phyloP scores from a whole-genome alignment of 2,329 filamentous ascomycete species.

The Xylaria digitata region DNA sequence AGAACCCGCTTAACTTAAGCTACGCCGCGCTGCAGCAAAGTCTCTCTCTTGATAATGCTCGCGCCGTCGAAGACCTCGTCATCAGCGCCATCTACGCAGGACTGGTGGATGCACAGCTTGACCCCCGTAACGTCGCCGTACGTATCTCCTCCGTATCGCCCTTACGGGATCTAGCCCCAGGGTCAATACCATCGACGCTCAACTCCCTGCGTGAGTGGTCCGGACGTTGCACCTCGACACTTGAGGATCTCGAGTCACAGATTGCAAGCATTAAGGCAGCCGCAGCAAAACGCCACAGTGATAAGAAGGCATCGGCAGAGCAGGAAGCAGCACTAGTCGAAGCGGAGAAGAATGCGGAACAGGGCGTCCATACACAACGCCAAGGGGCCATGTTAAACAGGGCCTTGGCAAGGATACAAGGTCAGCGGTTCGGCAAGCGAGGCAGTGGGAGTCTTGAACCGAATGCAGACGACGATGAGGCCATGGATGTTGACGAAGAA shows the following conservation, averaged over 20 bases:
- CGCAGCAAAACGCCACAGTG: conserved; percentile 65
- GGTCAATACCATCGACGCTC: conserved; percentile 76
- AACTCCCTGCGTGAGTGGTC: conserved; percentile 79
- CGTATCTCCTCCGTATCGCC: conserved; percentile 84
- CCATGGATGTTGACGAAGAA: conserved; percentile 67
- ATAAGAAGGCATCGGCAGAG: conserved; percentile 60
- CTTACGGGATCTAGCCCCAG: conserved; percentile 84
- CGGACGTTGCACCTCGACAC: conserved; percentile 77
- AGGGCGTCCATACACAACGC: conserved; percentile 43
- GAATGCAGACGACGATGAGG: conserved; percentile 59
- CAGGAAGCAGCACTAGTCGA: conserved; percentile 63
- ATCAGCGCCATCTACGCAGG: conserved; percentile 89
- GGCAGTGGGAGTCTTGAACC: conserved; percentile 46
- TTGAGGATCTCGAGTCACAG: conserved; percentile 80
- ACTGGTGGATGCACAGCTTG: conserved; percentile 83
- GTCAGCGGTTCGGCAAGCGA: conserved; percentile 51
- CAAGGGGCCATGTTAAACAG: conserved; percentile 44
- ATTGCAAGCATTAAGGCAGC: conserved; percentile 72
- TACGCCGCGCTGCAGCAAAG: conserved; percentile 75
- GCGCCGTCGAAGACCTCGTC: conserved; percentile 85
- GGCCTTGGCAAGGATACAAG: conserved; percentile 42
- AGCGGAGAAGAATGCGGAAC: conserved; percentile 52
- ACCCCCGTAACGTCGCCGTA: conserved; percentile 79
- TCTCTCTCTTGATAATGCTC: conserved; percentile 73
- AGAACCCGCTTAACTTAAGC: conserved; percentile 73